Conservation (phyloP, 257 asterid genomes). For the Nicotiana tomentosiformis region DNA sequence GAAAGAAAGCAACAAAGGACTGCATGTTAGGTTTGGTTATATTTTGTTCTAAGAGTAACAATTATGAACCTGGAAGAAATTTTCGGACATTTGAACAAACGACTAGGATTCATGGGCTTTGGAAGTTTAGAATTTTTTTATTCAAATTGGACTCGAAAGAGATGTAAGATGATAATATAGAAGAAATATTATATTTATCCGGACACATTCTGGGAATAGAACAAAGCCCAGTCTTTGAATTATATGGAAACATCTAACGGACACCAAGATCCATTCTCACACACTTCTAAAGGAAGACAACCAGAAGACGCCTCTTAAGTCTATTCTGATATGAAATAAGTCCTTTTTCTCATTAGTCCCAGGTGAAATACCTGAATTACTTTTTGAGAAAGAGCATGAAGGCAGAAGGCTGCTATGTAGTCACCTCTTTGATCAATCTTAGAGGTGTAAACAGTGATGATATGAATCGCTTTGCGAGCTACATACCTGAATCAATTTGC, state of each 20-base stretch:
- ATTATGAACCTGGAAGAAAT: background rate
- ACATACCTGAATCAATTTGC: background rate
- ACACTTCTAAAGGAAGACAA: background rate
- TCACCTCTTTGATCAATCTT: background rate
- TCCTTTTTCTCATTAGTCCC: background rate
- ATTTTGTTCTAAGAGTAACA: too few species aligned
- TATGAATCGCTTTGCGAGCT: background rate
- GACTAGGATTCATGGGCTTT: background rate
- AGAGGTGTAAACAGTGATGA: background rate
- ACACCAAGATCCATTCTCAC: background rate
- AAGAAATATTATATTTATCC: background rate
- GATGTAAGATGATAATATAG: background rate
- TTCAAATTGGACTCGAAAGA: background rate
- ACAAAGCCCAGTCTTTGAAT: background rate
- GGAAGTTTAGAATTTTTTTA: background rate
- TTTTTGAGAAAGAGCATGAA: background rate
- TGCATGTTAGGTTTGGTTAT: background rate
- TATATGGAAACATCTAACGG: background rate
- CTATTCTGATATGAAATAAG: background rate
- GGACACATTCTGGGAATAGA: background rate
- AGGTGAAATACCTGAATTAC: background rate
- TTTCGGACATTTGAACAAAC: background rate
- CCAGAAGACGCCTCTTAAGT: background rate
- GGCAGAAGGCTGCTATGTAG: background rate
- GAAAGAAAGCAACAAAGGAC: background rate